Conservation (phyloP, 176 grass and related monocot species). For the Poa annua region DNA sequence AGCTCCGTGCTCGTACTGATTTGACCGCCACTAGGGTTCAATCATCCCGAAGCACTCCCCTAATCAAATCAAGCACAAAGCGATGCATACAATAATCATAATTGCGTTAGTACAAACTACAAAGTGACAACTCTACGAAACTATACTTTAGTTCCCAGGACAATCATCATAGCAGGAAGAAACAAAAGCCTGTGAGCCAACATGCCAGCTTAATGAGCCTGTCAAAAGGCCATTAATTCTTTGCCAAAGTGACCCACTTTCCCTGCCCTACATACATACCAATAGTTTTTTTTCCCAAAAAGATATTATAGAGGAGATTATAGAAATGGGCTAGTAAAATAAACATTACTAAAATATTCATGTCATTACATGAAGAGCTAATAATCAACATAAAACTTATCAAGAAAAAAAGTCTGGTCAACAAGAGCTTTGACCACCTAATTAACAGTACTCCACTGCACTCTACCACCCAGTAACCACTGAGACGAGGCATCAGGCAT, state of each 20-base stretch:
- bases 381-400: conserved; percentile 1
- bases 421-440: conserved; percentile 50
- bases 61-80: conserved; percentile 37
- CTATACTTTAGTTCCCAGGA: conserved; percentile 33
- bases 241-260: not conserved
- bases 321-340: not conserved
- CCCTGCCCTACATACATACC: not conserved
- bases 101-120: conserved; percentile 21
- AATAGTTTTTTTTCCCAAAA: not conserved
- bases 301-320: not conserved
- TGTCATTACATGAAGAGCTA: conserved; percentile 39
- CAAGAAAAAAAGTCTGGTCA: conserved; percentile 36
- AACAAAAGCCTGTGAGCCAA: conserved; percentile 40
- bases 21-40: conserved; percentile 3
- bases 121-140: conserved; percentile 12
- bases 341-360: conserved; percentile 19
- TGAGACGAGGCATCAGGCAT: not conserved
- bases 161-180: conserved; percentile 32
- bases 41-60: not conserved
- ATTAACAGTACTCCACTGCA: conserved; percentile 41
- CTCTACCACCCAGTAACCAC: conserved; percentile 31
- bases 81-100: conserved; percentile 24
- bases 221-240: not conserved
- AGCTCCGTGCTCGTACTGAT: not conserved
- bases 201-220: conserved; percentile 37